Conservation (phyloP, 306 rosid species). For the Senna tora region DNA sequence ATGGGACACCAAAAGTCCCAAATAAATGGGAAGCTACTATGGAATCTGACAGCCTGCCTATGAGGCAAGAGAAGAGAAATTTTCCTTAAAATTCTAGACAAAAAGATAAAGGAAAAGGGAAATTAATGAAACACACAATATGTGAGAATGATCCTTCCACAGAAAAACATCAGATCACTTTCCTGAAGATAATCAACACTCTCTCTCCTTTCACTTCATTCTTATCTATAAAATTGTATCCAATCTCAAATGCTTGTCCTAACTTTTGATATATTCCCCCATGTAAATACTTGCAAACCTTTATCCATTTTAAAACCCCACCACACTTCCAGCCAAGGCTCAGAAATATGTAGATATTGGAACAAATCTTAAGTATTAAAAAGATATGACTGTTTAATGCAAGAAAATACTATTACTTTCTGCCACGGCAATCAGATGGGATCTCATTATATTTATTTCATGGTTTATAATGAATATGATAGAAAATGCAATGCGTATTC, state of each 20-base stretch:
- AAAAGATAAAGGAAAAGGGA: not conserved
- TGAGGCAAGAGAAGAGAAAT: too few relatives aligned
- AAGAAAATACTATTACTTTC: not conserved
- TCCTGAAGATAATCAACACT: not conserved
- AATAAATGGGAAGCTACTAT: too few relatives aligned
- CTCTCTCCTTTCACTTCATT: not conserved
- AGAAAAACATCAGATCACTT: too few relatives aligned
- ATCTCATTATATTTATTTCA: conserved; percentile 47
- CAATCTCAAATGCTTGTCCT: not conserved
- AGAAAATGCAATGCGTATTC: conserved; percentile 57
- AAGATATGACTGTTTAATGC: not conserved
- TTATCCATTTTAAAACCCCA: not conserved
- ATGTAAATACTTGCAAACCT: not conserved
- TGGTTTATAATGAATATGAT: conserved; percentile 35
- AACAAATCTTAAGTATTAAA: not conserved
- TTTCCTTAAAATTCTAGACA: not conserved
- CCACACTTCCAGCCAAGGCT: not conserved
- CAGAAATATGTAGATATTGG: not conserved
- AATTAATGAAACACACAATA: too few relatives aligned
- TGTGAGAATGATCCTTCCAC: too few relatives aligned
- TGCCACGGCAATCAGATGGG: conserved; percentile 58
- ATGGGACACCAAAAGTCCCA: too few relatives aligned
- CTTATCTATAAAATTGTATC: not conserved
- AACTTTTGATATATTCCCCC: not conserved
- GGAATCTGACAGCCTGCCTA: too few relatives aligned